phyloP scores from a whole-genome alignment of 1,284 basidiomycete species.

The Malassezia nana region DNA sequence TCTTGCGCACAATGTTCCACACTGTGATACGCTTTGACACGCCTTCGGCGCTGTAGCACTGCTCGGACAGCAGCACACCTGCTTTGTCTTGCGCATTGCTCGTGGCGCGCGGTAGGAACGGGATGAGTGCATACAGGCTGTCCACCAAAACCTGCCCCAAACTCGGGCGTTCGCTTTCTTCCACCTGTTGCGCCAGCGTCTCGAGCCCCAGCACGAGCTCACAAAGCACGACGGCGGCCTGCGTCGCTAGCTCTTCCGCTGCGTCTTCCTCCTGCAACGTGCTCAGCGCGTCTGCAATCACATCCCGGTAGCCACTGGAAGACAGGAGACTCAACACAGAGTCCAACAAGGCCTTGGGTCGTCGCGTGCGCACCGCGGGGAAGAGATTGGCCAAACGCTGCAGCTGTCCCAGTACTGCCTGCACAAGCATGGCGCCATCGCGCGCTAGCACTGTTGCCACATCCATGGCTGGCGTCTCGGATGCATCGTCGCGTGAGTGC shows the following conservation, averaged over 20 bases:
- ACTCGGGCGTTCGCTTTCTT: background rate
- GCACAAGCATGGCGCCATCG: constrained; percentile 7
- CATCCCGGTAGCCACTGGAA: constrained; percentile 2
- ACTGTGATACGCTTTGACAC: constrained; percentile 13
- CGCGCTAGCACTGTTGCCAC: background rate
- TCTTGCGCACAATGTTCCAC: constrained; percentile 19
- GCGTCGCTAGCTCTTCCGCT: constrained; percentile 14
- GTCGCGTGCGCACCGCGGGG: constrained; percentile 5
- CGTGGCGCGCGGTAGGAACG: constrained; percentile 5
- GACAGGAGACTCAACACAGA: constrained; percentile 8
- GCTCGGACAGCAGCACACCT: background rate
- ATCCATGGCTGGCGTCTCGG: background rate
- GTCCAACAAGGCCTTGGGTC: constrained; percentile 1
- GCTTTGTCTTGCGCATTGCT: background rate
- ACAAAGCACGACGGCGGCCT: constrained; percentile 11
- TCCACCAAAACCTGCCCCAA: constrained; percentile 6
- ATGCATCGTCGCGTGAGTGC: background rate
- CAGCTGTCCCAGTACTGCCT: constrained; percentile 12
- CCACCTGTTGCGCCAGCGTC: background rate
- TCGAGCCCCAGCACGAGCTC: constrained; percentile 4
- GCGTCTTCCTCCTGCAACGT: background rate
- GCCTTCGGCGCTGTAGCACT: background rate
- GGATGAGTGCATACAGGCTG: background rate
- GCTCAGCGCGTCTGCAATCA: background rate
- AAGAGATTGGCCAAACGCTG: constrained; percentile 10